A percentile compares a stretch with the other conserved stretches of the same genome.
phyloP scores from a whole-genome alignment of 2,329 filamentous ascomycete genomes.

The Zelopaecilomyces penicillatus region DNA sequence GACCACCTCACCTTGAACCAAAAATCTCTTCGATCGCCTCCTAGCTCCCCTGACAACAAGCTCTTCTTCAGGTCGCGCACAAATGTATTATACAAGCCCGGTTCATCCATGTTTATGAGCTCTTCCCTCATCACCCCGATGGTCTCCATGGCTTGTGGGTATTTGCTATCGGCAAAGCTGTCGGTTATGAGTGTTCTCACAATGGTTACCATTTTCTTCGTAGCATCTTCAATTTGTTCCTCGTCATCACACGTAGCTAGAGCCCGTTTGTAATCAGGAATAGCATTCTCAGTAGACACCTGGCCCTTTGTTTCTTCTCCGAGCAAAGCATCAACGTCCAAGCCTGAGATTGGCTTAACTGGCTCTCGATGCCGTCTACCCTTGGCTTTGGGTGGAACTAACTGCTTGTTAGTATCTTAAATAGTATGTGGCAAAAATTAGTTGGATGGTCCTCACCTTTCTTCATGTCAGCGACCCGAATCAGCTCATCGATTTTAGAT shows the following conservation, averaged over 20 bases:
- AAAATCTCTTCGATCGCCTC: slow-evolving; percentile 71
- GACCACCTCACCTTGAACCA: slow-evolving; percentile 66
- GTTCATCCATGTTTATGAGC: slow-evolving; percentile 66
- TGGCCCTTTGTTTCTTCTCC: slow-evolving; percentile 37
- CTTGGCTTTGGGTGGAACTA: slow-evolving; percentile 72
- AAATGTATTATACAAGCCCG: slow-evolving; percentile 68
- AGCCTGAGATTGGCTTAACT: slow-evolving; percentile 78
- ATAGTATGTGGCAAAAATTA: not conserved
- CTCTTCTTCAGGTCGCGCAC: slow-evolving; percentile 62
- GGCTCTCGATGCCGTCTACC: slow-evolving; percentile 61
- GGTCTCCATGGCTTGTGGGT: slow-evolving; percentile 66
- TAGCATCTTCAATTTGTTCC: slow-evolving; percentile 55
- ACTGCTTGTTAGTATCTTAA: slow-evolving; percentile 11
- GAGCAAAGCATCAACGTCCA: slow-evolving; percentile 80
- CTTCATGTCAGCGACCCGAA: slow-evolving; percentile 69
- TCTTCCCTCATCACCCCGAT: slow-evolving; percentile 72
- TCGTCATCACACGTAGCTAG: slow-evolving; percentile 54
- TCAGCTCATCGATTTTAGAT: slow-evolving; percentile 53
- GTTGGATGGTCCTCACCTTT: slow-evolving; percentile 46
- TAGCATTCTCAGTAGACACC: slow-evolving; percentile 61
- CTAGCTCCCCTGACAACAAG: slow-evolving; percentile 59
- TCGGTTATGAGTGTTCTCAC: slow-evolving; percentile 60
- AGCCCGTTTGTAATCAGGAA: slow-evolving; percentile 84
- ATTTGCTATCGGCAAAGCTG: slow-evolving; percentile 68
- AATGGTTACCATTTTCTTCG: slow-evolving; percentile 66